Base-by-base conservation (phyloP, 148 eudicot genomes). In the Nyssa sinensis region DNA sequence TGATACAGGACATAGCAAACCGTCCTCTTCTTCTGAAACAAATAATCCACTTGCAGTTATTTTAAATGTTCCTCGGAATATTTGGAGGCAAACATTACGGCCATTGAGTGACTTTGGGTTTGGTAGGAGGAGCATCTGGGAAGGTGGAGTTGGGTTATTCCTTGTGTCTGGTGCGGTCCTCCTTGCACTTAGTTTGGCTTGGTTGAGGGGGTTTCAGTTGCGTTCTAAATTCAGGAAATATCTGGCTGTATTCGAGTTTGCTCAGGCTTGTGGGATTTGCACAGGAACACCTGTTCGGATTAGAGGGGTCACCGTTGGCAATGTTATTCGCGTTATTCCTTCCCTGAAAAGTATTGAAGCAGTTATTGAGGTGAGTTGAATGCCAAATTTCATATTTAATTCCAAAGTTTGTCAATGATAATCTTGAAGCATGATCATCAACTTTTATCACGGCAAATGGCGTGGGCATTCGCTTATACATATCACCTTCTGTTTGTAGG, bases 111-210 rank as follows among this genome's bases (percentile, higher is more conserved):
- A 90, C 75, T 92, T 92, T 75, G 98, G 98, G 23, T 94, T 88
- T 67, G 97, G 97, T 69, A 83, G 84, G 79, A 88, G 88, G 80
- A 91, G 97, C 81, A 90, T 94, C 62, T 94, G 98, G 98, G 97
- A 92, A 82, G 98, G 97, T 77, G 97, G 98, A 27, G 97, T 92
- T 73, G 98, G 97, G 60, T 70, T 94, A 74, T 94, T 94, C 80
- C 83, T 92, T 59, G 93, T 90, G 47, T 94, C 98, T 0, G 89
- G 96, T 60, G 79, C 93, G 28, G 76, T 94, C 49, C 86, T 94
- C 16, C 83, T 94, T 69, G 97, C 88, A 1, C 88, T 92, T 59
- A 82, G 90, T 80, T 81, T 94, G 74, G 97, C 83, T 68, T 94
- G 97, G 98, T 75, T 94, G 81, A 86, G 82, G 86, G 98, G 92